phyloP scores from a whole-genome alignment of 1,139 yeast genomes.

The Scheffersomyces cryptocercus region DNA sequence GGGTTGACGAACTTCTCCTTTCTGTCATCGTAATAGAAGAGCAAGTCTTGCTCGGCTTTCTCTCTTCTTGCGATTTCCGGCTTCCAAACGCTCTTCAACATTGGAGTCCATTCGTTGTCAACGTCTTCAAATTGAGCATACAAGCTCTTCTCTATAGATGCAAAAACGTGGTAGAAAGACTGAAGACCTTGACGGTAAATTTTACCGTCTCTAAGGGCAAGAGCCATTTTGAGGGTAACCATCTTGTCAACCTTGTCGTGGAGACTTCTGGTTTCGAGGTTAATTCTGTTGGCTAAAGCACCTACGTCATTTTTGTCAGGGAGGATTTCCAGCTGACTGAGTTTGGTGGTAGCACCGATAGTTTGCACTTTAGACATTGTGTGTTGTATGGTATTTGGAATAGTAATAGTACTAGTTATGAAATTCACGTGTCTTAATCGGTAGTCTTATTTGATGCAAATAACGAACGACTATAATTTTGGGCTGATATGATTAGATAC shows the following conservation, averaged over 20 bases:
- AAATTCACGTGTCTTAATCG: too few relatives aligned
- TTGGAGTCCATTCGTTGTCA: constrained; percentile 42
- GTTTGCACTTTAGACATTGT: constrained; percentile 15
- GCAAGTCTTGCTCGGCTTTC: constrained; percentile 59
- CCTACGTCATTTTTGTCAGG: constrained; percentile 77
- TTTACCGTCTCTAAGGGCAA: constrained; percentile 73
- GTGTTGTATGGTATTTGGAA: not conserved
- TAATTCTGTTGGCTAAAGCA: constrained; percentile 81
- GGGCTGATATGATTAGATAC: too few relatives aligned
- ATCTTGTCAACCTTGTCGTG: constrained; percentile 73
- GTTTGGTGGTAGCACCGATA: constrained; percentile 36
- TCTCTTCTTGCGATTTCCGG: constrained; percentile 69
- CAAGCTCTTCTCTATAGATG: constrained; percentile 61
- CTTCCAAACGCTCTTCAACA: constrained; percentile 60
- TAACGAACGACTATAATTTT: too few relatives aligned
- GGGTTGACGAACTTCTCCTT: constrained; percentile 58
- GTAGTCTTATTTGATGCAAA: too few relatives aligned
- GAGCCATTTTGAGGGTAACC: constrained; percentile 68
- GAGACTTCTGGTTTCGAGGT: constrained; percentile 59
- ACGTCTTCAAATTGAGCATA: constrained; percentile 46
- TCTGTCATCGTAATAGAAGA: constrained; percentile 63
- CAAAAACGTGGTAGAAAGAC: constrained; percentile 74
- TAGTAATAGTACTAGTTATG: too few relatives aligned
- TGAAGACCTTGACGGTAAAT: constrained; percentile 82
- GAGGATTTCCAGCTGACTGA: constrained; percentile 56